phyloP scores from a whole-genome alignment of 2,329 filamentous ascomycete genomes.

The Aureobasidium zeae region DNA sequence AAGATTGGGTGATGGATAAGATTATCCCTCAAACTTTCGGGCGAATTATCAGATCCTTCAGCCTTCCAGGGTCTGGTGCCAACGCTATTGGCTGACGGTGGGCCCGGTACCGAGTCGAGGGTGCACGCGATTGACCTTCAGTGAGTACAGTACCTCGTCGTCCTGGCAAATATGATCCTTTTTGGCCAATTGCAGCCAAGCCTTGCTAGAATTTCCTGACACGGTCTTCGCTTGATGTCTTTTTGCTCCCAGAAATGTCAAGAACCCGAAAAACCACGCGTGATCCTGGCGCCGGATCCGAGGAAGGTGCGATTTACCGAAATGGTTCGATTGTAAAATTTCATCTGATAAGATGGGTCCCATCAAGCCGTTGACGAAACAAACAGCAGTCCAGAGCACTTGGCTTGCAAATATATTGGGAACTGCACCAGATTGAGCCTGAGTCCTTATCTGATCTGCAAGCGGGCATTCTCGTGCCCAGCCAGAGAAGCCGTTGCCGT shows the following conservation, averaged over 20 bases:
- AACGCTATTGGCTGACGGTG: constrained; percentile 4
- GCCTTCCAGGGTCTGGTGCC: not conserved
- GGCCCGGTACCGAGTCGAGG: constrained; percentile 1
- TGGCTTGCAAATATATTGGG: constrained; percentile 8
- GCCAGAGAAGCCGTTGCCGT: not conserved
- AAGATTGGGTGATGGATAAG: constrained; percentile 15
- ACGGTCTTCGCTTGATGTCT: not conserved
- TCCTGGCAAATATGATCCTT: not conserved
- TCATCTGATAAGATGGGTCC: constrained; percentile 12
- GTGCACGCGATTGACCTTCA: not conserved
- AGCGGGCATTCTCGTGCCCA: constrained; percentile 2
- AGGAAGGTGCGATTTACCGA: not conserved
- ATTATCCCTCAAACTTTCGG: not conserved
- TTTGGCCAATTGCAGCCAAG: not conserved
- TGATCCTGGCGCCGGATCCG: not conserved
- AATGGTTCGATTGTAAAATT: constrained; percentile 9
- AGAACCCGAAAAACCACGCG: not conserved
- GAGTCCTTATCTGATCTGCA: constrained; percentile 13
- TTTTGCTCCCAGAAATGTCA: not conserved
- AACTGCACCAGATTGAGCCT: not conserved
- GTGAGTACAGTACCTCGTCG: not conserved
- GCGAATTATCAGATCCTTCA: constrained; percentile 7
- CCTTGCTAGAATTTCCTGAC: not conserved
- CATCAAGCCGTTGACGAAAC: not conserved
- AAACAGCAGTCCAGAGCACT: not conserved